Evolutionary conservation across 495 filamentous ascomycete genomes (phyloP), one percentile per base, ranked within the genome.

Genomic region (Penicillium goetzii): DNA sequence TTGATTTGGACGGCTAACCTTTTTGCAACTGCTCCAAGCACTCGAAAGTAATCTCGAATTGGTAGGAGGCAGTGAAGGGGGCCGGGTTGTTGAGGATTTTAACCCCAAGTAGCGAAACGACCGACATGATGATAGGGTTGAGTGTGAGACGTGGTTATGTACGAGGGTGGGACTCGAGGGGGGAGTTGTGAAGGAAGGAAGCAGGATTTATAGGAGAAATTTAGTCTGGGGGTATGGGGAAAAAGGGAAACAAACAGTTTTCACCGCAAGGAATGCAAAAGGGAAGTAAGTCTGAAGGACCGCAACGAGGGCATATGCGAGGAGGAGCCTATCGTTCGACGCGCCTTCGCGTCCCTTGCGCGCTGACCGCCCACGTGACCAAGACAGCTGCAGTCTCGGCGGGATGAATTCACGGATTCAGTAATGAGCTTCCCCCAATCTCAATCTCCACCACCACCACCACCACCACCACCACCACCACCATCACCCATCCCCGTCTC

Each of bases 41-140:
- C 79, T 98, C 96, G 63, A 99, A 99, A 25, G 95, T 99, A 75
- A 99, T 98, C 76, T 99, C 96, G 59, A 99, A 97, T 75, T 92
- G 86, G 74, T 98, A 99, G 33, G 91, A 85, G 65, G 90, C 89
- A 56, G 84, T 87, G 80, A 98, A 97, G 56, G 88, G 83, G 64
- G 95, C 93, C 63, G 95, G 95, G 79, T 99, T 99, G 85, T 98
- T 98, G 71, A 92, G 82, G 59, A 97, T 90, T 74, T 94, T 91
- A 61, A 98, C 95, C 74, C 92, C 92, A 41, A 99, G 86, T 32
- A 99, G 88, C 60, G 94, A 95, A 63, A 99, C 93, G 74, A 97
- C 92, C 70, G 95, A 97, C 95, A 99, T 99, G 61, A 76, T 90
- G 72, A 69, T 67, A 61, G 41, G 47, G 59, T 64, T 32, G 50